Evolutionary conservation across 2,329 filamentous ascomycete genomes (phyloP), one percentile per base, ranked within the genome.

Genomic region (Scedosporium boydii): DNA sequence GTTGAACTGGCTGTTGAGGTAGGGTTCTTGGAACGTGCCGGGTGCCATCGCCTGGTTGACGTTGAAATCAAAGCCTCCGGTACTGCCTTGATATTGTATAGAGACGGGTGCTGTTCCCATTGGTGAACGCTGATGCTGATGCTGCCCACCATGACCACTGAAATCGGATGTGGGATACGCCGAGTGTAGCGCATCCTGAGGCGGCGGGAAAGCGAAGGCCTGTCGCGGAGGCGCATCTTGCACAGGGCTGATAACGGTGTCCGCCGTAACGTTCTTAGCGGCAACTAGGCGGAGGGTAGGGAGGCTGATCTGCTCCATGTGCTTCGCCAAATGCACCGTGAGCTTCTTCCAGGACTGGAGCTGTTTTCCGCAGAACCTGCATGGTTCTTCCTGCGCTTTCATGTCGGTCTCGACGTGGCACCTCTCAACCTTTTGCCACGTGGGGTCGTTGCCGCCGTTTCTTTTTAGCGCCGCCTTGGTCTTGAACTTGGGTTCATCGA

Each of bases 311-410:
- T 91, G 87, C 73, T 96, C 91, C 91, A 97, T 95, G 72, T 97
- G 93, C 73, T 93, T 93, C 59, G 91, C 91, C 71, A 96, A 76
- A 74, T 96, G 93, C n/a, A 95, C 91, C 0, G 90, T 96, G 64
- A 96, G 78, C 76, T 96, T 96, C 80, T 96, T 96, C 91, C 91
- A 96, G 46, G 86, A 90, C 41, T 83, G 85, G 73, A 91, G 93
- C 12, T 83, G 80, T 73, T 88, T 92, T 64, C 88, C 88, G 70
- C 93, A 96, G 77, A 96, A 96, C 51, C 89, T 86, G 73, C 93
- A 97, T 16, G 89, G 85, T 74, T 96, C 92, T 10, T 91, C 84
- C 61, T 85, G 82, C 3, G 90, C 88, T 64, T 77, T 82, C 66
- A 78, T 84, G 1, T 68, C 69, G 0, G 90, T 93, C 67, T 91